phyloP scores from a whole-genome alignment of 2,329 filamentous ascomycete genomes.

The Stachybotrys elegans region DNA sequence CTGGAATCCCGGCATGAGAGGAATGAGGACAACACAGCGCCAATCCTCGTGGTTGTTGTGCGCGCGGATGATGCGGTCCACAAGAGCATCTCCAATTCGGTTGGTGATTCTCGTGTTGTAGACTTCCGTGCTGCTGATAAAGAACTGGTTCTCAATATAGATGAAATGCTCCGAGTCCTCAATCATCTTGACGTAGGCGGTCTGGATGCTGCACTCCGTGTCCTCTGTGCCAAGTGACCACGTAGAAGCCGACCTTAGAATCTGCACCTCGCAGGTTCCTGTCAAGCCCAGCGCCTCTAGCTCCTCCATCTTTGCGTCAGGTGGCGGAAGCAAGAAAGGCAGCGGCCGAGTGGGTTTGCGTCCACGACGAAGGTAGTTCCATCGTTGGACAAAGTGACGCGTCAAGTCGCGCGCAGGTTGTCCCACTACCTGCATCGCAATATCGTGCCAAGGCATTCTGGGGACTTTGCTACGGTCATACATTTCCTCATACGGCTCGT shows the following conservation, averaged over 20 bases:
- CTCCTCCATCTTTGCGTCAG: constrained; percentile 83
- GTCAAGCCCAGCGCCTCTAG: constrained; percentile 82
- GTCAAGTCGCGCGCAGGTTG: constrained; percentile 93
- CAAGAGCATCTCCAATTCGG: constrained; percentile 87
- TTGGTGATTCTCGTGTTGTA: constrained; percentile 86
- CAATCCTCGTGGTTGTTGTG: constrained; percentile 81
- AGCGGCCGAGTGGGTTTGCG: constrained; percentile 90
- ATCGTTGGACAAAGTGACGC: constrained; percentile 93
- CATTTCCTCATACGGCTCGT: constrained; percentile 98
- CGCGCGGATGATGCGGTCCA: constrained; percentile 84
- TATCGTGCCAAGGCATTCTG: constrained; percentile 98
- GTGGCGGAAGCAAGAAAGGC: constrained; percentile 87
- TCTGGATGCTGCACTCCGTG: constrained; percentile 92
- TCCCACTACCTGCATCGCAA: constrained; percentile 95
- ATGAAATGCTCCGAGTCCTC: constrained; percentile 94
- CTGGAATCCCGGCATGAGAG: constrained; percentile 97
- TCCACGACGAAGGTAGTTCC: constrained; percentile 94
- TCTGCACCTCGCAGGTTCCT: constrained; percentile 94
- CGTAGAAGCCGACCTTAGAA: constrained; percentile 79
- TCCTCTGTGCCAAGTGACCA: constrained; percentile 91
- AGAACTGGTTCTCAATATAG: constrained; percentile 99
- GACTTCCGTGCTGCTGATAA: constrained; percentile 87
- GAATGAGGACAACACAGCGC: constrained; percentile 85
- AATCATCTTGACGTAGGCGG: constrained; percentile 91
- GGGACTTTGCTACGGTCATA: constrained; percentile 86